Percentiles rank a stretch among this genome's conserved stretches.
Conservation (phyloP, 1,139 yeast genomes). For the Pichia sp. region DNA sequence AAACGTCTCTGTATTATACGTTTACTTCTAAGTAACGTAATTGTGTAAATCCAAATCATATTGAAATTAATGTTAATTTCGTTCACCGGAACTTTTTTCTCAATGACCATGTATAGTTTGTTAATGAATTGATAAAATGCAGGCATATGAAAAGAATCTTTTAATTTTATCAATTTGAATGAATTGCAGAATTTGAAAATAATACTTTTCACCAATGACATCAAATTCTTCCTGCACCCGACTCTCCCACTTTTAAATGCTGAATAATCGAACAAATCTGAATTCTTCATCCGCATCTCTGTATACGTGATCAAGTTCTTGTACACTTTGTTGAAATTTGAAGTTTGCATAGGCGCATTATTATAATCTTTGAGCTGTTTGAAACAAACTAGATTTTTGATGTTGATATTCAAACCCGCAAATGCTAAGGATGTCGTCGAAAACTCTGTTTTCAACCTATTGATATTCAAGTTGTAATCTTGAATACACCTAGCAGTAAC, state of each 20-base stretch:
- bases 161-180: conserved; percentile 11
- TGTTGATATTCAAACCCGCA: conserved; percentile 31
- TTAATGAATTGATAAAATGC: conserved; percentile 5
- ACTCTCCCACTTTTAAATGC: conserved; percentile 4
- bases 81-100: not conserved
- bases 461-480: conserved; percentile 60
- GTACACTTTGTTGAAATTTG: conserved; percentile 27
- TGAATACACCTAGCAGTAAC: conserved; percentile 40
- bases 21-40: conserved; percentile 10
- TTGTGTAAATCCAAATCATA: conserved; percentile 6
- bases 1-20: conserved; percentile 4
- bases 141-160: conserved; percentile 7
- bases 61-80: not conserved
- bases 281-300: conserved; percentile 10
- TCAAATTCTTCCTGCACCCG: conserved; percentile 16
- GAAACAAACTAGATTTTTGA: conserved; percentile 27
- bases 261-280: conserved; percentile 6
- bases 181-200: conserved; percentile 24
- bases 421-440: conserved; percentile 22
- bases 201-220: conserved; percentile 12
- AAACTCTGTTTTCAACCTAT: conserved; percentile 51
- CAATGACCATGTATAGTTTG: not conserved
- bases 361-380: conserved; percentile 28
- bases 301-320: conserved; percentile 11
- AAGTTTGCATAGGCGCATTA: conserved; percentile 16